A percentile compares a stretch with the other conserved stretches of the same genome.
These are phyloP conservation scores for Pharus latifolius DNA, from an alignment of 176 grass and related monocot species.

Conservation along the genomic window DNA sequence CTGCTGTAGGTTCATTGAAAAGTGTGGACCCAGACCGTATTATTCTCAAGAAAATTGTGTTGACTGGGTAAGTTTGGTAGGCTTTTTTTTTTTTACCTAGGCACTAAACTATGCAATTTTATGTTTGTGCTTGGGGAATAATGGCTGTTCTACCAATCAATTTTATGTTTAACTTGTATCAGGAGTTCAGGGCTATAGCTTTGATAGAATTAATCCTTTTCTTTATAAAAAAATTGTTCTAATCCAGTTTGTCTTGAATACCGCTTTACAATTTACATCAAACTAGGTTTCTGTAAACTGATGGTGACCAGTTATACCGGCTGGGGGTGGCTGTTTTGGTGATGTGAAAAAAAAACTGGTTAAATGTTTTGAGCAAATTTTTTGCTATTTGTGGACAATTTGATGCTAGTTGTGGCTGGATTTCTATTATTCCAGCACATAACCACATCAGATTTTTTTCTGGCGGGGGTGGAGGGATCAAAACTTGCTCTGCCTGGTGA, in stretches of 20 bases:
- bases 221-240: background rate
- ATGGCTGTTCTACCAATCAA: background rate
- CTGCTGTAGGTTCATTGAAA: constrained; percentile 72
- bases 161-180: background rate
- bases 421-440: background rate
- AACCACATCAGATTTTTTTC: background rate
- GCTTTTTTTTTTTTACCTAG: constrained; percentile 10
- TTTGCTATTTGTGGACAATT: background rate
- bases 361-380: no score
- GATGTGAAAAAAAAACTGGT: no score
- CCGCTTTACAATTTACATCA: background rate
- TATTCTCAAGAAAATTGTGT: constrained; percentile 89
- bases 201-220: background rate
- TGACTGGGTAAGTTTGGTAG: constrained; percentile 66
- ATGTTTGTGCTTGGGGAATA: background rate
- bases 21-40: constrained; percentile 71
- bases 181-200: background rate
- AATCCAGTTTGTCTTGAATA: background rate
- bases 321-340: no score
- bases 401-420: background rate
- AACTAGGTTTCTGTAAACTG: background rate
- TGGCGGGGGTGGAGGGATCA: background rate
- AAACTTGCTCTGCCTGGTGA: background rate
- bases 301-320: no score
- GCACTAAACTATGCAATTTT: background rate